Conservation (phyloP, 73 alveolate species). For the Tetrahymena elliotti region DNA sequence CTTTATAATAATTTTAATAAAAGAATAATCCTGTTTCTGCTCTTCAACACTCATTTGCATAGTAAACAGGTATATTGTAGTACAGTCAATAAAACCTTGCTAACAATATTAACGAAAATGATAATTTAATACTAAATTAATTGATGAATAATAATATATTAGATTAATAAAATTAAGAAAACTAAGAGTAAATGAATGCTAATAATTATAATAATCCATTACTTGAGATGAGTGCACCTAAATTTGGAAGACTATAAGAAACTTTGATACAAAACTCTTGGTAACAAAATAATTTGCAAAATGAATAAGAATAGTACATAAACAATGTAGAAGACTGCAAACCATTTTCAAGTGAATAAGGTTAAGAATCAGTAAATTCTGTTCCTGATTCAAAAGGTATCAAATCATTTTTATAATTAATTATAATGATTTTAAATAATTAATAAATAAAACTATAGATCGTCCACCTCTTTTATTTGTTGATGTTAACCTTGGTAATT, state of each 20-base stretch:
- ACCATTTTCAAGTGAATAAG: neutral
- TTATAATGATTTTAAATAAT: no score
- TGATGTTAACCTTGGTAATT: constrained; percentile 86
- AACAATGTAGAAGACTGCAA: neutral
- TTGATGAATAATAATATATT: neutral
- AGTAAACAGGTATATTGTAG: neutral
- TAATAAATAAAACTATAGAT: no score
- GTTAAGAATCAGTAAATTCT: neutral
- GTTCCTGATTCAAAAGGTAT: neutral
- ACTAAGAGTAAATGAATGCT: neutral
- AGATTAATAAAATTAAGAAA: neutral
- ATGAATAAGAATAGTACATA: neutral
- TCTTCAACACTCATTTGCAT: neutral
- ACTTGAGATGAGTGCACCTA: neutral
- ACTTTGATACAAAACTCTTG: neutral
- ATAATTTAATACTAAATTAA: neutral
- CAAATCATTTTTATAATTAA: neutral
- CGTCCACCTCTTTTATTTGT: constrained; percentile 64
- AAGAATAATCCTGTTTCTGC: neutral
- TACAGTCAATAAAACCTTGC: neutral
- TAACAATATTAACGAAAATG: neutral
- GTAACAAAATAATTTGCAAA: neutral
- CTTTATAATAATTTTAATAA: neutral
- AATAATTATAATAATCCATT: neutral
- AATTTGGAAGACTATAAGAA: neutral